These are phyloP conservation scores for Fulvia fulva DNA, from an alignment of 2,329 filamentous ascomycete genomes.

Conservation along the genomic window DNA sequence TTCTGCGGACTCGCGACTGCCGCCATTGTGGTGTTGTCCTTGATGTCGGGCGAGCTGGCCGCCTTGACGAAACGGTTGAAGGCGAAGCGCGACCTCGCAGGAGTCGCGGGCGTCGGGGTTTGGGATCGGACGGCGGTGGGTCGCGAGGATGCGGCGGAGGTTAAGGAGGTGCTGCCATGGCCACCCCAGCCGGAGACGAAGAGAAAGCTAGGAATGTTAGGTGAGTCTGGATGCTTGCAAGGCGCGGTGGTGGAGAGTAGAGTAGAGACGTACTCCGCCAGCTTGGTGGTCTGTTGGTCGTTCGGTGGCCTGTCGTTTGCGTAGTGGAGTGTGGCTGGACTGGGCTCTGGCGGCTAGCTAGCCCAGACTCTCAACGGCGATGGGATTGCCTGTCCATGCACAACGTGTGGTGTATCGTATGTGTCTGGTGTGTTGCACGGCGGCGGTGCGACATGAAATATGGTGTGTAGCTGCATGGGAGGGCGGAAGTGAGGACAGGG, in stretches of 20 bases:
- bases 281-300: constrained; percentile 5
- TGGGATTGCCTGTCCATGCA: neutral
- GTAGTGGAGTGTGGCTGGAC: neutral
- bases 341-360: neutral
- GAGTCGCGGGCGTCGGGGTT: constrained; percentile 7
- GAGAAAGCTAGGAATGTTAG: constrained; percentile 8
- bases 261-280: constrained; percentile 12
- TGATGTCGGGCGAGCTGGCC: constrained; percentile 22
- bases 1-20: constrained; percentile 16
- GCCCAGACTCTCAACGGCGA: neutral
- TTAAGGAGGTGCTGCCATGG: constrained; percentile 6
- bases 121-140: constrained; percentile 9
- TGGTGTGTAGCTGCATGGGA: neutral
- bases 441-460: neutral
- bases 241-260: neutral
- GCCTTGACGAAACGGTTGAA: constrained; percentile 23
- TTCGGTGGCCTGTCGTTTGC: neutral
- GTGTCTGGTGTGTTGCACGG: neutral
- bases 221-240: neutral
- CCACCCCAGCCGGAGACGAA: constrained; percentile 12
- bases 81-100: constrained; percentile 14
- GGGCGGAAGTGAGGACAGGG: neutral
- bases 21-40: constrained; percentile 16
- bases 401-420: neutral
- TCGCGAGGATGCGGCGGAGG: neutral